Conservation (phyloP, 495 filamentous ascomycete species). For the Penicillium paxilli region DNA sequence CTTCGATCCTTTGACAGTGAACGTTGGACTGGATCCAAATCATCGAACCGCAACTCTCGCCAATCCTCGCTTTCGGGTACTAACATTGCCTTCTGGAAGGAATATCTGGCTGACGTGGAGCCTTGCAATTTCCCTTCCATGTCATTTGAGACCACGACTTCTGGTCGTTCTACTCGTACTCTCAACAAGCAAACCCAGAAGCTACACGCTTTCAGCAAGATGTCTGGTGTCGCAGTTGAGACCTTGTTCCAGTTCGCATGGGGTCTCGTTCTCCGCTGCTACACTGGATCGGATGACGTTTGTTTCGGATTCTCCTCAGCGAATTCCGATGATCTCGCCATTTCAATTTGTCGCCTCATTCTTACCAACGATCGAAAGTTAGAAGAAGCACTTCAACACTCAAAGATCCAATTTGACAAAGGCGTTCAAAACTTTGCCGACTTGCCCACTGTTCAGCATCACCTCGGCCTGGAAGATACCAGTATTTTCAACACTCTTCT, state of each 20-base stretch:
- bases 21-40: conserved; percentile 12
- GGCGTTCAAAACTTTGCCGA: conserved; percentile 36
- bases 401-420: conserved; percentile 35
- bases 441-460: conserved; percentile 42
- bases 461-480: conserved; percentile 33
- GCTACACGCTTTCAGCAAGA: conserved; percentile 37
- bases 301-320: conserved; percentile 51
- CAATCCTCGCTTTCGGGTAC: conserved; percentile 16
- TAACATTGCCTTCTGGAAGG: conserved; percentile 50
- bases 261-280: conserved; percentile 54
- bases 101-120: conserved; percentile 48
- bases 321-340: conserved; percentile 20
- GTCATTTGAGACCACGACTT: conserved; percentile 12
- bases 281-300: conserved; percentile 53
- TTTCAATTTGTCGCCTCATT: conserved; percentile 36
- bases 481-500: conserved; percentile 55
- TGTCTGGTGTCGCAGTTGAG: conserved; percentile 25
- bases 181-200: conserved; percentile 31
- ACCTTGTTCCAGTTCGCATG: conserved; percentile 50
- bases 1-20: conserved; percentile 16
- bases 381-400: conserved; percentile 33
- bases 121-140: conserved; percentile 55
- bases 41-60: conserved; percentile 3
- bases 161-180: conserved; percentile 12
- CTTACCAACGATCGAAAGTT: conserved; percentile 35